Conservation (phyloP, 805 yeast genomes). For the Lipomyces kockii region DNA sequence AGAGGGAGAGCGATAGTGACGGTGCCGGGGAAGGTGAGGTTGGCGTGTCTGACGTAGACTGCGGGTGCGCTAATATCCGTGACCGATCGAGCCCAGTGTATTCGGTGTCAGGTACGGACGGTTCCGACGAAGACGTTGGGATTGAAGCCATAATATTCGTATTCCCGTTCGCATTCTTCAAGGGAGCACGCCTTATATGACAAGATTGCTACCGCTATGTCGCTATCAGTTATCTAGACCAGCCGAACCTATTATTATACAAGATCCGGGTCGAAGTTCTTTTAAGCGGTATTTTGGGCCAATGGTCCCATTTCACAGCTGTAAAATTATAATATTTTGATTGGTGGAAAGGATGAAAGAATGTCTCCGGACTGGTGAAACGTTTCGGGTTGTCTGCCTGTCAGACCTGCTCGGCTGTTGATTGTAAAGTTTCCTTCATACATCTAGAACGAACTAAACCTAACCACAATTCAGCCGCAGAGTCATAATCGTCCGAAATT, state of each 20-base stretch:
- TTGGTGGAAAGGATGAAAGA: neutral
- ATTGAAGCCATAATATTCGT: slow-evolving; percentile 8
- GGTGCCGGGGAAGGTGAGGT: slow-evolving; percentile 28
- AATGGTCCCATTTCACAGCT: neutral
- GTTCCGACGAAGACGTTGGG: slow-evolving; percentile 1
- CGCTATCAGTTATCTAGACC: neutral
- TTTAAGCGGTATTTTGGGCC: neutral
- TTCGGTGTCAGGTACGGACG: neutral
- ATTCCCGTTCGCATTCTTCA: slow-evolving; percentile 3
- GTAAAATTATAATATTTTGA: neutral
- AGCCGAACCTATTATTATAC: neutral
- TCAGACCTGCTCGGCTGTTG: neutral
- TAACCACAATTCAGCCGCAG: neutral
- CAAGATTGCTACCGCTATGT: neutral
- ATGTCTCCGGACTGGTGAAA: neutral
- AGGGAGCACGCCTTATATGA: neutral
- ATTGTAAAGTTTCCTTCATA: neutral
- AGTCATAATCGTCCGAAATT: no score
- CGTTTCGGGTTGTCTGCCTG: neutral
- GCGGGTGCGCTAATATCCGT: neutral
- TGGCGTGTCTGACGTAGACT: slow-evolving; percentile 1
- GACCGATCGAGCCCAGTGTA: slow-evolving; percentile 3
- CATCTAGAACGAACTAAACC: neutral
- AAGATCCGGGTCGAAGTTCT: neutral
- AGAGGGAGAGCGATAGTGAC: slow-evolving; percentile 28